Evolutionary conservation across 2,329 filamentous ascomycete species (phyloP).

Genomic region (Knufia fluminis): DNA sequence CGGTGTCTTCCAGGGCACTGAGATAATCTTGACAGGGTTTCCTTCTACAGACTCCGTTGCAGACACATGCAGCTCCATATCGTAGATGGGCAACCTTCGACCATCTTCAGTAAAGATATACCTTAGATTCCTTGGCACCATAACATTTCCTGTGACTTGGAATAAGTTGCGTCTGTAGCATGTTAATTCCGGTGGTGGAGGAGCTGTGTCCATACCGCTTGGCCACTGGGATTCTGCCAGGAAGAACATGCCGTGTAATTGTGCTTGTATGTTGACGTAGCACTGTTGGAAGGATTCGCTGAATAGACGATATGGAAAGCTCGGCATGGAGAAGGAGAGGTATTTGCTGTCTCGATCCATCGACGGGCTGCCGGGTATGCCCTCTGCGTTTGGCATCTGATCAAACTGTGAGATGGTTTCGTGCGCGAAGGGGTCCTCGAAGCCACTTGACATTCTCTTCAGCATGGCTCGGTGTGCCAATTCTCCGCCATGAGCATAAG

Average conservation of each 20-base stretch:
- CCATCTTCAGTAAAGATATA: constrained; percentile 77
- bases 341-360: constrained; percentile 61
- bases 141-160: constrained; percentile 85
- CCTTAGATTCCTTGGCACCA: constrained; percentile 65
- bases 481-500: constrained; percentile 37
- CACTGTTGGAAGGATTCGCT: constrained; percentile 50
- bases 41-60: constrained; percentile 93
- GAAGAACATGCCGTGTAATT: constrained; percentile 62
- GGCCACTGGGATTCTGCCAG: constrained; percentile 57
- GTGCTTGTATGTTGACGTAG: constrained; percentile 49
- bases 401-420: constrained; percentile 36
- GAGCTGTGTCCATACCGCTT: constrained; percentile 43
- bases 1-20: constrained; percentile 95
- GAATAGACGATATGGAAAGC: constrained; percentile 51
- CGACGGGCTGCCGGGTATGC: constrained; percentile 43
- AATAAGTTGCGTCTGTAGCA: constrained; percentile 95
- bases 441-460: constrained; percentile 41
- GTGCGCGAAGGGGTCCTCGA: constrained; percentile 46
- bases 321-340: constrained; percentile 61
- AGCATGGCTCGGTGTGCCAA: constrained; percentile 31
- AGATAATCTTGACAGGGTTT: constrained; percentile 84
- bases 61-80: constrained; percentile 78
- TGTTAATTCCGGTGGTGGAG: constrained; percentile 64
- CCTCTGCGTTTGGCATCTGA: constrained; percentile 32
- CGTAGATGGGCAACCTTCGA: constrained; percentile 71